A percentile compares a stretch with the other conserved stretches of the same genome.
These are phyloP conservation scores for Brassica balearica DNA, from an alignment of 441 rosid species.

Conservation along the genomic window DNA sequence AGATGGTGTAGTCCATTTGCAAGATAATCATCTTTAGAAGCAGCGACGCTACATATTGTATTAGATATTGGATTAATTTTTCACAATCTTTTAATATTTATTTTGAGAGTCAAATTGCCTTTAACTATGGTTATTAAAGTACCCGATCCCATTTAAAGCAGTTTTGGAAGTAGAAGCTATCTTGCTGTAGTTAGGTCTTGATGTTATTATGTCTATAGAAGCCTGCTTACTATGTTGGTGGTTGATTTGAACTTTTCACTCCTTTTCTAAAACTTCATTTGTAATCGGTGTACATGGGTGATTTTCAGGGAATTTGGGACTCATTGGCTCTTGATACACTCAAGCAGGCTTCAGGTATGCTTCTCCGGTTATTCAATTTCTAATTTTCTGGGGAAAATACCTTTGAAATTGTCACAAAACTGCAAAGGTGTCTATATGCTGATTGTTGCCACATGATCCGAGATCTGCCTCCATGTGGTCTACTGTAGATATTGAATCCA, in stretches of 20 bases:
- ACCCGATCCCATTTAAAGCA: background rate
- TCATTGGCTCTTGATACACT: constrained; percentile 78
- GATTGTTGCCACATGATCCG: no score
- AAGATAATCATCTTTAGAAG: background rate
- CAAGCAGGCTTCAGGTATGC: constrained; percentile 89
- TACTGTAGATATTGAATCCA: no score
- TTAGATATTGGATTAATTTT: background rate
- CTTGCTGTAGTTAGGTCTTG: background rate
- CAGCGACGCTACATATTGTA: background rate
- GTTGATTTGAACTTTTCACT: background rate
- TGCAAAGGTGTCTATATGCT: no score
- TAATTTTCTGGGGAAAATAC: no score
- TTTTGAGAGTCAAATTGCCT: background rate
- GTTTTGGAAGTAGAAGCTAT: constrained; percentile 14
- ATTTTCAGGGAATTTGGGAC: constrained; percentile 76
- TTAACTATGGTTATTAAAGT: background rate
- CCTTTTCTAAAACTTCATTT: no score
- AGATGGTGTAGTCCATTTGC: background rate
- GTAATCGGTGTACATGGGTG: constrained; percentile 26
- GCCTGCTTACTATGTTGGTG: constrained; percentile 18
- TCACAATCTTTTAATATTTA: background rate
- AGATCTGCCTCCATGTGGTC: no score
- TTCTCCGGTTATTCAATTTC: no score
- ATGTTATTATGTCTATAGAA: background rate
- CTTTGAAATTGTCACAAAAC: no score